Percentiles rank a stretch among this genome's conserved stretches.
phyloP scores from a whole-genome alignment of 2,329 filamentous ascomycete species.

The Colletotrichum musicola region DNA sequence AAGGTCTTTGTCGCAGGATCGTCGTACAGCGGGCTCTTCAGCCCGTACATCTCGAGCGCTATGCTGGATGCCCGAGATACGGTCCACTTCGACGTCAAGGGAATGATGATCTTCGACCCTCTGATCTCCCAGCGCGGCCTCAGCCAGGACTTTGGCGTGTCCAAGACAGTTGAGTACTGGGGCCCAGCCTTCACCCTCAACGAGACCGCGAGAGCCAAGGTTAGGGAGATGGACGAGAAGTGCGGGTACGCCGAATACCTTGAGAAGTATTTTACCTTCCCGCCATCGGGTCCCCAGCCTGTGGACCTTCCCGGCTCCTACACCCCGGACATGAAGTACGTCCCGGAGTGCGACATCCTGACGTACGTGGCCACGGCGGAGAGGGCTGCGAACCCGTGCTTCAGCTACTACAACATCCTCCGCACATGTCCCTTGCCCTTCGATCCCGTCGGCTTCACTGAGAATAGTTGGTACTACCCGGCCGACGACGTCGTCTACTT shows the following conservation, averaged over 20 bases:
- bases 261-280: conserved; percentile 74
- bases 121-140: conserved; percentile 66
- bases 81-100: conserved; percentile 75
- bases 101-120: conserved; percentile 80
- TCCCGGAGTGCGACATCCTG: conserved; percentile 65
- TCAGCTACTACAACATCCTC: conserved; percentile 80
- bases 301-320: conserved; percentile 56
- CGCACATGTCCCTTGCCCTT: conserved; percentile 78
- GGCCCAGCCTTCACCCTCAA: conserved; percentile 72
- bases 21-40: conserved; percentile 75
- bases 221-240: conserved; percentile 63
- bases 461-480: conserved; percentile 73
- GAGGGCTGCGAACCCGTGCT: conserved; percentile 78
- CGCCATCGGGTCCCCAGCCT: conserved; percentile 73
- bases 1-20: conserved; percentile 82
- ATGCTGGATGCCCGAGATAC: conserved; percentile 77
- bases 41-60: conserved; percentile 78
- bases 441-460: conserved; percentile 78
- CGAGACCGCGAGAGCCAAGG: conserved; percentile 63
- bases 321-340: conserved; percentile 47
- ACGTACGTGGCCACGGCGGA: conserved; percentile 65
- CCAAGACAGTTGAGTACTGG: conserved; percentile 73
- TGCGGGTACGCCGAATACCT: conserved; percentile 75
- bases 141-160: conserved; percentile 60
- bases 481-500: conserved; percentile 75